Conservation (phyloP, 2,329 filamentous ascomycete genomes). For the Hypomyces rosellus region DNA sequence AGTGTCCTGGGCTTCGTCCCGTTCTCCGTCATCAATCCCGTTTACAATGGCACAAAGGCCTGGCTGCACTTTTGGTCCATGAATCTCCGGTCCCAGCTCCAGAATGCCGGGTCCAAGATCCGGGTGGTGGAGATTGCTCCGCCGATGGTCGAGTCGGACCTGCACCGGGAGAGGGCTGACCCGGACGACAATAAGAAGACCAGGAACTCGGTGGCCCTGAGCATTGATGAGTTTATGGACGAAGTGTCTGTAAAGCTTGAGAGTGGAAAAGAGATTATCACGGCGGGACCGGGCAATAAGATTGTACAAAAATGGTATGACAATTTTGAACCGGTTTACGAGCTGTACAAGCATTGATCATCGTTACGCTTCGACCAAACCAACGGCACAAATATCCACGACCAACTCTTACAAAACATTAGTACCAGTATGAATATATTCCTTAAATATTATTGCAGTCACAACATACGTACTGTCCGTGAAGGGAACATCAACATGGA, state of each 20-base stretch:
- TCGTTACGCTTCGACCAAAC: too few relatives aligned
- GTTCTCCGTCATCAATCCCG: slow-evolving; percentile 46
- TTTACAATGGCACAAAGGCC: slow-evolving; percentile 55
- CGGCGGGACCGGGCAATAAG: slow-evolving; percentile 34
- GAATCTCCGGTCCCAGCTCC: slow-evolving; percentile 46
- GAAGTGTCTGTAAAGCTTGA: slow-evolving; percentile 39
- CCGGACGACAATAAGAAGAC: slow-evolving; percentile 55
- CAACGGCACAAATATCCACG: too few relatives aligned
- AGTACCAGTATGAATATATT: too few relatives aligned
- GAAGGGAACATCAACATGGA: too few relatives aligned
- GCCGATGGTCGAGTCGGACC: slow-evolving; percentile 46
- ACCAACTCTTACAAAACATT: too few relatives aligned
- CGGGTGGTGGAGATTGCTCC: slow-evolving; percentile 50
- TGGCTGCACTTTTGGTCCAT: slow-evolving; percentile 53
- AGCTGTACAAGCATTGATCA: slow-evolving; percentile 6
- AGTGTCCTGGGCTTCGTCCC: slow-evolving; percentile 48
- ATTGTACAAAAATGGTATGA: slow-evolving; percentile 40
- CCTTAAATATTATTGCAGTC: too few relatives aligned
- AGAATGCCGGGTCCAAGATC: slow-evolving; percentile 31
- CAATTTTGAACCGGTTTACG: slow-evolving; percentile 24
- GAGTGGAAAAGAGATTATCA: slow-evolving; percentile 41
- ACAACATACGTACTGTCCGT: too few relatives aligned
- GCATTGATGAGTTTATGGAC: slow-evolving; percentile 48
- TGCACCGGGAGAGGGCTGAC: slow-evolving; percentile 49
- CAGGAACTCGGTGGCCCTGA: slow-evolving; percentile 37